Conservation (phyloP, 768 basidiomycete genomes). For the Pisolithus microcarpus region DNA sequence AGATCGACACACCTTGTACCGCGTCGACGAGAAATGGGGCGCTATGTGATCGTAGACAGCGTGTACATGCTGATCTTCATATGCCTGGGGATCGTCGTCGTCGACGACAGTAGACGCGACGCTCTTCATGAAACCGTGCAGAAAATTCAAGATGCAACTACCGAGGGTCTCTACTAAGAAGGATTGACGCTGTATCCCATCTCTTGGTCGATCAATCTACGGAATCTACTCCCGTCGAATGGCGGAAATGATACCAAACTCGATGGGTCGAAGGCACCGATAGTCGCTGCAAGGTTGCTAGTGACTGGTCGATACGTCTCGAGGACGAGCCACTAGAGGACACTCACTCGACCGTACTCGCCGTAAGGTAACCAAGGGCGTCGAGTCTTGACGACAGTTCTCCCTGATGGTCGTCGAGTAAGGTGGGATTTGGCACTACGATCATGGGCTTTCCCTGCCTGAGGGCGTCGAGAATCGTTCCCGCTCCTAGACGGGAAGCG, state of each 20-base stretch:
- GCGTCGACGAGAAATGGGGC: constrained; percentile 77
- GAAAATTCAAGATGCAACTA: constrained; percentile 3
- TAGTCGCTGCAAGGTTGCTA: constrained; percentile 51
- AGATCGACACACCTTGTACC: constrained; percentile 63
- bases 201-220: constrained; percentile 62
- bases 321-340: not conserved
- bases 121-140: constrained; percentile 13
- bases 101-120: constrained; percentile 38
- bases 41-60: constrained; percentile 81
- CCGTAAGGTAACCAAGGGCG: constrained; percentile 47
- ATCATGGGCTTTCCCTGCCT: constrained; percentile 70
- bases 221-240: constrained; percentile 62
- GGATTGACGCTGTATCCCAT: constrained; percentile 57
- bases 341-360: constrained; percentile 53
- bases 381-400: constrained; percentile 74
- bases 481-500: constrained; percentile 57
- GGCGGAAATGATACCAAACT: constrained; percentile 54
- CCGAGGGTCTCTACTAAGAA: not conserved
- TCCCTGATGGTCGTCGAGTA: constrained; percentile 90
- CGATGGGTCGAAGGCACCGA: constrained; percentile 41
- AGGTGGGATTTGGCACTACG: constrained; percentile 80
- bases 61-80: constrained; percentile 77
- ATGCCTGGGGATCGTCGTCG: constrained; percentile 45
- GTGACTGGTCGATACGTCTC: constrained; percentile 6
- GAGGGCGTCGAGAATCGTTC: constrained; percentile 87